Conservation (phyloP, 352 stramenopile genomes). For the Phytopythium cucurbitacearum region DNA sequence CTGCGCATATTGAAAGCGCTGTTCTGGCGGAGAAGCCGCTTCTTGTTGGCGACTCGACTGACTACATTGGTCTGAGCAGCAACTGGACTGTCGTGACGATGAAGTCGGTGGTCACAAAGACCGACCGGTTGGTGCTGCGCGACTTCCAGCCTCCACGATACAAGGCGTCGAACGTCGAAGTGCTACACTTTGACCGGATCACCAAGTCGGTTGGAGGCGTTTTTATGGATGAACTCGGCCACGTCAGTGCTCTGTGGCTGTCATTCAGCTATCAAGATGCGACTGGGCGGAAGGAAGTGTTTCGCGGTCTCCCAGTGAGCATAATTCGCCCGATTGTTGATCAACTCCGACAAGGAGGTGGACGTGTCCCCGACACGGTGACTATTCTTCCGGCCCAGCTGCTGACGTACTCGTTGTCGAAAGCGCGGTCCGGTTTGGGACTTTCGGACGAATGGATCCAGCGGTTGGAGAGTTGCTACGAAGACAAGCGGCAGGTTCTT, state of each 20-base stretch:
- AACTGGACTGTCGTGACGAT: constrained; percentile 87
- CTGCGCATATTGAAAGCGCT: constrained; percentile 52
- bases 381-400: constrained; percentile 72
- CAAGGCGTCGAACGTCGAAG: constrained; percentile 82
- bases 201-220: constrained; percentile 84
- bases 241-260: constrained; percentile 78
- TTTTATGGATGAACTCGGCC: constrained; percentile 70
- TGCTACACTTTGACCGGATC: constrained; percentile 87
- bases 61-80: constrained; percentile 84
- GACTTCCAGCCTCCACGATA: constrained; percentile 85
- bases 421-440: constrained; percentile 78
- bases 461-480: constrained; percentile 68
- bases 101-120: constrained; percentile 84
- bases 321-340: constrained; percentile 68
- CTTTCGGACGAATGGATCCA: constrained; percentile 85
- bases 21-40: constrained; percentile 57
- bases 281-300: constrained; percentile 77
- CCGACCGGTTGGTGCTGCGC: constrained; percentile 73
- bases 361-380: constrained; percentile 40
- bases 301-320: constrained; percentile 64
- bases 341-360: constrained; percentile 30
- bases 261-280: constrained; percentile 87
- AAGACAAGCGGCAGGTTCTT: constrained; percentile 87
- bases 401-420: constrained; percentile 83
- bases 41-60: constrained; percentile 66